These are phyloP conservation scores for Clarireedia sp. DNA, from an alignment of 2,329 filamentous ascomycete species.

Conservation along the genomic window DNA sequence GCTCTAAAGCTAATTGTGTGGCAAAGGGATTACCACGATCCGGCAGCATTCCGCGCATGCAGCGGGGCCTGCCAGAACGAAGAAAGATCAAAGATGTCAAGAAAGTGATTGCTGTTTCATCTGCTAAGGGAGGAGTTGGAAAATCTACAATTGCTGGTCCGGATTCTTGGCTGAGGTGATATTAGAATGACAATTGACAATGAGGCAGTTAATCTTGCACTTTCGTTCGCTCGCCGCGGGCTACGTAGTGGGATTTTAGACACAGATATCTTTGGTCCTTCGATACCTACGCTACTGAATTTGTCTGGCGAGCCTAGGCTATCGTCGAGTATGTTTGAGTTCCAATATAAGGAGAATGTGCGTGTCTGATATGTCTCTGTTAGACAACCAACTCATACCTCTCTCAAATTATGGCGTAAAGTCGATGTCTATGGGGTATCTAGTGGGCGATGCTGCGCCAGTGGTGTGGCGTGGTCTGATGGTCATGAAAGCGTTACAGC, in stretches of 20 bases:
- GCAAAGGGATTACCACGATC: conserved; percentile 74
- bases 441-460: conserved; percentile 70
- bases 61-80: conserved; percentile 72
- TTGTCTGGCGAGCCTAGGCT: conserved; percentile 71
- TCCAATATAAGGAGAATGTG: conserved; percentile 1
- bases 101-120: conserved; percentile 94
- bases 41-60: conserved; percentile 65
- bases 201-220: conserved; percentile 63
- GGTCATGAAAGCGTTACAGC: conserved; percentile 95
- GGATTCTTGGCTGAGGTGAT: conserved; percentile 14
- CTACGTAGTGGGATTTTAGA: conserved; percentile 83
- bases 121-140: conserved; percentile 94
- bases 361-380: conserved; percentile 22
- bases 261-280: conserved; percentile 94
- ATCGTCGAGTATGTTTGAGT: conserved; percentile 52
- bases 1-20: not conserved
- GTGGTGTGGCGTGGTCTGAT: conserved; percentile 95
- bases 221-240: conserved; percentile 76
- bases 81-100: conserved; percentile 75
- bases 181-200: not conserved
- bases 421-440: conserved; percentile 98
- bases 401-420: conserved; percentile 92
- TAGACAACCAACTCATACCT: conserved; percentile 75
- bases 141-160: conserved; percentile 86
- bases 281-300: conserved; percentile 82